A percentile compares a stretch with the other conserved stretches of the same genome.
phyloP scores from a whole-genome alignment of 2,329 filamentous ascomycete genomes.

The Cercospora sesami region DNA sequence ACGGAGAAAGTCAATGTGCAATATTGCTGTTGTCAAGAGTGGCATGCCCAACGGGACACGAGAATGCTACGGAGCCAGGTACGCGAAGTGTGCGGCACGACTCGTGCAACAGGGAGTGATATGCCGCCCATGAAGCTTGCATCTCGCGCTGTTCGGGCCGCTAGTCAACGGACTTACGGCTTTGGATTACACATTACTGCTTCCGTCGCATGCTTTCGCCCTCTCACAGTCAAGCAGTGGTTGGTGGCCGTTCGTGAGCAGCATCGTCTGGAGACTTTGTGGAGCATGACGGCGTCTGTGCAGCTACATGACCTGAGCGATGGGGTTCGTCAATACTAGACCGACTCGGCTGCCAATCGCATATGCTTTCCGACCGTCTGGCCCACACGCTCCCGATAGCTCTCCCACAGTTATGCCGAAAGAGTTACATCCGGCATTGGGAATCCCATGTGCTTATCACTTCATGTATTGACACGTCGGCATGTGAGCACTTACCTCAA shows the following conservation, averaged over 20 bases:
- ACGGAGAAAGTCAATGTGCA: neutral
- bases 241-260: neutral
- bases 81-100: neutral
- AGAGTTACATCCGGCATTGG: neutral
- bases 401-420: conserved; percentile 12
- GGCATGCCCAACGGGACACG: neutral
- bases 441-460: neutral
- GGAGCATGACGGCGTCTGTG: neutral
- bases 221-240: neutral
- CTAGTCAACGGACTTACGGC: neutral
- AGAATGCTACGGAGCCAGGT: neutral
- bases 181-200: neutral
- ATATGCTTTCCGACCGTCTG: neutral
- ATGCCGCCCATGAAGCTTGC: neutral
- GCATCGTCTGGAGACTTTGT: neutral
- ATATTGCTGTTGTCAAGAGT: neutral
- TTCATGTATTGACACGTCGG: neutral
- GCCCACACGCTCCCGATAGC: conserved; percentile 1
- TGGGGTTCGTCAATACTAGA: neutral
- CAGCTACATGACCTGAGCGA: neutral
- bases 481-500: neutral
- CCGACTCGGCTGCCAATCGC: neutral
- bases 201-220: neutral
- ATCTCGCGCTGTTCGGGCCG: neutral
- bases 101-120: neutral